Conservation (phyloP, 768 basidiomycete genomes). For the Phaeotremella skinneri region DNA sequence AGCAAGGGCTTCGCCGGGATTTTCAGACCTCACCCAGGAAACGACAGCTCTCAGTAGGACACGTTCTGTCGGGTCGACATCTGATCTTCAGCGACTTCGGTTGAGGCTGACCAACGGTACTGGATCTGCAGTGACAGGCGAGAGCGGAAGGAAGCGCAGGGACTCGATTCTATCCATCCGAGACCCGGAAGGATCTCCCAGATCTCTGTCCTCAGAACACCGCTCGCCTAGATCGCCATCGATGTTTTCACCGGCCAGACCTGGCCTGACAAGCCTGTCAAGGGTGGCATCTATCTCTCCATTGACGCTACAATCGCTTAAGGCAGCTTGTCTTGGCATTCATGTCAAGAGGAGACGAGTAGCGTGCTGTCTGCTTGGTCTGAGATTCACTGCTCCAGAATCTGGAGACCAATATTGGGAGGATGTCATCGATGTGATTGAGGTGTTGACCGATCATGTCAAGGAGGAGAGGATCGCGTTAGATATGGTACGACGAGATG, state of each 20-base stretch:
- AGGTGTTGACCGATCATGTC: conserved; percentile 5
- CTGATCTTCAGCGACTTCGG: conserved; percentile 31
- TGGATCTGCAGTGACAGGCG: too few species aligned
- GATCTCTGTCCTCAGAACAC: neutral
- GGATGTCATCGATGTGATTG: conserved; percentile 21
- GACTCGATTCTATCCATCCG: neutral
- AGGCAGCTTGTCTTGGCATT: conserved; percentile 39
- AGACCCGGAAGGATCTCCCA: neutral
- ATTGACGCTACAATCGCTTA: conserved; percentile 37
- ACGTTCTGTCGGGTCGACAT: conserved; percentile 21
- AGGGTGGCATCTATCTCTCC: conserved; percentile 29
- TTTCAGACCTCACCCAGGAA: conserved; percentile 3
- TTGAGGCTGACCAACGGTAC: conserved; percentile 22
- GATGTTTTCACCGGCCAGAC: neutral
- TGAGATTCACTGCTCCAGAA: conserved; percentile 24
- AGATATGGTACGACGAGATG: too few species aligned
- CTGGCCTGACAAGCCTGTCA: neutral
- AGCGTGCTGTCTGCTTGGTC: conserved; percentile 46
- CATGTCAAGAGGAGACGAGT: conserved; percentile 42
- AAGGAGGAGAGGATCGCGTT: neutral
- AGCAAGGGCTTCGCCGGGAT: neutral
- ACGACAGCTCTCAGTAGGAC: conserved; percentile 20
- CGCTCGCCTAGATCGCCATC: neutral
- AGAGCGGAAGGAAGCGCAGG: too few species aligned
- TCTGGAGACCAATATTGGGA: conserved; percentile 21